Evolutionary conservation across 108 stramenopile genomes (phyloP).

Genomic region (Cylindrotheca closterium): DNA sequence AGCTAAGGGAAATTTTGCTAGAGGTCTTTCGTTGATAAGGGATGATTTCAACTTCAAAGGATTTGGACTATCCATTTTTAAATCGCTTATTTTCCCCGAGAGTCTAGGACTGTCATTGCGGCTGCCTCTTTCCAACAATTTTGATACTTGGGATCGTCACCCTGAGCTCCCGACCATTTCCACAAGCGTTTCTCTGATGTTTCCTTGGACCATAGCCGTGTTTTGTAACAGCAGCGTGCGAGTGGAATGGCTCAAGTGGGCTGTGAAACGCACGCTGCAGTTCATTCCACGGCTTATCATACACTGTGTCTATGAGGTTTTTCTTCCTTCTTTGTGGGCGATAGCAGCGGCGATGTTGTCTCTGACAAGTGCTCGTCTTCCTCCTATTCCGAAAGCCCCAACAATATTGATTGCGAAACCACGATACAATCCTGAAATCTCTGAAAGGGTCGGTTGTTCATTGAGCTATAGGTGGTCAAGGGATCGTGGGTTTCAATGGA

Average conservation of each 20-base stretch:
- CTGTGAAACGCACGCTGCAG: constrained; percentile 30
- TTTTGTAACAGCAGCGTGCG: constrained; percentile 58
- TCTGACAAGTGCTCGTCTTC: constrained; percentile 3
- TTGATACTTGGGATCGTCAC: constrained; percentile 63
- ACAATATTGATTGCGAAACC: constrained; percentile 32
- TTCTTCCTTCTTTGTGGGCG: constrained; percentile 29
- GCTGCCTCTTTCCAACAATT: constrained; percentile 60
- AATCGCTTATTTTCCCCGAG: constrained; percentile 51
- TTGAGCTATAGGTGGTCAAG: constrained; percentile 56
- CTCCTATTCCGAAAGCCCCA: constrained; percentile 8
- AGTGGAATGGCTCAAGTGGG: constrained; percentile 61
- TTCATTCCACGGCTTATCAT: constrained; percentile 18
- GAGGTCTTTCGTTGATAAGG: constrained; percentile 20
- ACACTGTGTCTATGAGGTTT: constrained; percentile 16
- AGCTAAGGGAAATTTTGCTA: neutral
- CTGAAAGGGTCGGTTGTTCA: constrained; percentile 65
- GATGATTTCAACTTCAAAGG: constrained; percentile 81
- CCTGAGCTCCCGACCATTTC: constrained; percentile 51
- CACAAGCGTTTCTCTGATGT: constrained; percentile 46
- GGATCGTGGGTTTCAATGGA: constrained; percentile 55
- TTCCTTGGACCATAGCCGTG: constrained; percentile 55
- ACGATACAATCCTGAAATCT: constrained; percentile 46
- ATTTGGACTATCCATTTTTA: constrained; percentile 60
- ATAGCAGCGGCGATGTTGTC: constrained; percentile 14
- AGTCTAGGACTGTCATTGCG: constrained; percentile 60